Evolutionary conservation across 805 yeast genomes (phyloP), one percentile per base, ranked within the genome.

Genomic region (Saccharomycopsis capsularis): DNA sequence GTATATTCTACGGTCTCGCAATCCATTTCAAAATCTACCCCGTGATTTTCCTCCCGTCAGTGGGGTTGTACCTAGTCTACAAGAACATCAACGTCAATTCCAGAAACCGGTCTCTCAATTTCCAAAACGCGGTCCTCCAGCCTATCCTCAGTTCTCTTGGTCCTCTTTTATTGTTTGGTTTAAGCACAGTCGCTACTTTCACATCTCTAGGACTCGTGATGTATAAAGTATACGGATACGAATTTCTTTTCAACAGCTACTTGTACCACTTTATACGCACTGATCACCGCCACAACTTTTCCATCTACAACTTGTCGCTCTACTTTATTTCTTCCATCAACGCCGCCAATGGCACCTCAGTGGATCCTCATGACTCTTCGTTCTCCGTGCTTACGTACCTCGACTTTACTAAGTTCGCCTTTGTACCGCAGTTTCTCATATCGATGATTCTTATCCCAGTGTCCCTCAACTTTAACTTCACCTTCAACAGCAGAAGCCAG

Each of bases 241-340:
- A 86, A 55, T 91, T 82, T 60, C 52, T 93, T 11, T 69, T 78
- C 38, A 85, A 91, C 57, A 75, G 96, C 0, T 89, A 86, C 61
- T 60, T 88, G 3, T 90, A 91, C 62, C 99, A 91, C 63, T 67
- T 91, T 38, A 70, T 77, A 6, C 71, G 99, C 52, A 65, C 87
- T 3, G 99, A 93, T 63, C 99, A 93, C 64, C 77, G 99, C 42
- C 99, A 93, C 66, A 93, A 93, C 65, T 93, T 93, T 61, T 86
- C 96, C 3, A 70, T 90, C 2, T 93, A 90, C 75, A 85, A 90
- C 62, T 68, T 87, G 11, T 68, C 82, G 21, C 68, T 93, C 37
- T 85, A 84, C 62, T 77, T 75, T 60, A 74, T 74, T 41, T 81
- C 89, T 3, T 64, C 74, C 2, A 40, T 55, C 56, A 18, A 54